Percentiles rank a stretch among this genome's conserved stretches.
phyloP scores from a whole-genome alignment of 345 rosid genomes.

The Moringa oleifera region DNA sequence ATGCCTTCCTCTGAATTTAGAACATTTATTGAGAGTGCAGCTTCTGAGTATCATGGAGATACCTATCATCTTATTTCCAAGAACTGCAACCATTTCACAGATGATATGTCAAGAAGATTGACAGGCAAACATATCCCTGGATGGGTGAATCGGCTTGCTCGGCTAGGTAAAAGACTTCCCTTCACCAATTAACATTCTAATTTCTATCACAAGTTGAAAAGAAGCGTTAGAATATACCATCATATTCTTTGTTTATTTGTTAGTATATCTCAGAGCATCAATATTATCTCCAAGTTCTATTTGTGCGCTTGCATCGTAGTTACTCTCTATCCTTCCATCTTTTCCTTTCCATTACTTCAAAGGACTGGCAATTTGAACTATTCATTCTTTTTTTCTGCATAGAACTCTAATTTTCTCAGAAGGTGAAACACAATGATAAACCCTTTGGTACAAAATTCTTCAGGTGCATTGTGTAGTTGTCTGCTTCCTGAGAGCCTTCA shows the following conservation, averaged over 20 bases:
- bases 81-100: slow-evolving; percentile 79
- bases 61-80: slow-evolving; percentile 72
- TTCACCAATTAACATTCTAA: neutral
- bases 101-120: slow-evolving; percentile 51
- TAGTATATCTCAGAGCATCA: too few species aligned
- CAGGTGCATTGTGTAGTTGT: slow-evolving; percentile 67
- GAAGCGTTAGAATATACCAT: neutral
- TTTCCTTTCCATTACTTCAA: neutral
- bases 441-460: slow-evolving; percentile 11
- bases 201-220: neutral
- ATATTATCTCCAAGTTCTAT: too few species aligned
- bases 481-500: slow-evolving; percentile 81
- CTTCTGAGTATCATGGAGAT: slow-evolving; percentile 79
- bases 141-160: slow-evolving; percentile 78
- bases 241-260: neutral
- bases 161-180: slow-evolving; percentile 39
- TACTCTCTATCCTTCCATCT: neutral
- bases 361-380: neutral
- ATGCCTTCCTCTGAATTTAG: slow-evolving; percentile 51
- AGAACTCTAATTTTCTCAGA: neutral
- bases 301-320: neutral
- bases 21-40: slow-evolving; percentile 50
- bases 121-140: slow-evolving; percentile 55
- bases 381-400: neutral
- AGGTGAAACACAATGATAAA: neutral